Conservation (phyloP, 176 grass and related monocot genomes). For the Secale cereale region DNA sequence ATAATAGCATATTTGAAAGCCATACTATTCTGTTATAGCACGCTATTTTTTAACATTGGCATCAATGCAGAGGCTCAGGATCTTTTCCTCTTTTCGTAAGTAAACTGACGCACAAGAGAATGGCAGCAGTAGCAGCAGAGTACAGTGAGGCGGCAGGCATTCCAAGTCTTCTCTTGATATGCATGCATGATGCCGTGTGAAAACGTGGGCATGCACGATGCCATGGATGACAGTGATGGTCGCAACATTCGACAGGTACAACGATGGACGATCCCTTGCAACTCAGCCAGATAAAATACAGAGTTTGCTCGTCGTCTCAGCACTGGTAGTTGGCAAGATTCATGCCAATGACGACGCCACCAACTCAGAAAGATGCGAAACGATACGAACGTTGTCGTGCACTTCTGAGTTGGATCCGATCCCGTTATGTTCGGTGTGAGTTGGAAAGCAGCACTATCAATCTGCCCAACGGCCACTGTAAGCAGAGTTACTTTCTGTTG, state of each 20-base stretch:
- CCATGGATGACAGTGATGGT: neutral
- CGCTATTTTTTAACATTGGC: too few species aligned
- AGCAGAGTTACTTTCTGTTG: neutral
- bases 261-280: neutral
- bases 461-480: neutral
- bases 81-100: too few species aligned
- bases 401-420: neutral
- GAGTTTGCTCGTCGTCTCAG: neutral
- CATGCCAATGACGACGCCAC: neutral
- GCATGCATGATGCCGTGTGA: neutral
- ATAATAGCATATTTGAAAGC: too few species aligned
- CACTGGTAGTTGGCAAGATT: neutral
- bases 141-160: neutral
- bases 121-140: neutral
- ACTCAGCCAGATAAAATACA: neutral
- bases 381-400: neutral
- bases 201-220: neutral
- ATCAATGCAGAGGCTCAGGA: too few species aligned
- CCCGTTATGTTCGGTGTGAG: neutral
- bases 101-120: too few species aligned
- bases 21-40: too few species aligned
- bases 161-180: neutral
- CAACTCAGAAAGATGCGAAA: neutral
- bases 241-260: too few species aligned
- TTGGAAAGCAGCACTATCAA: slow-evolving; percentile 10